These are phyloP conservation scores for Lathyrus aphaca DNA, from an alignment of 306 rosid genomes.

Conservation along the genomic window DNA sequence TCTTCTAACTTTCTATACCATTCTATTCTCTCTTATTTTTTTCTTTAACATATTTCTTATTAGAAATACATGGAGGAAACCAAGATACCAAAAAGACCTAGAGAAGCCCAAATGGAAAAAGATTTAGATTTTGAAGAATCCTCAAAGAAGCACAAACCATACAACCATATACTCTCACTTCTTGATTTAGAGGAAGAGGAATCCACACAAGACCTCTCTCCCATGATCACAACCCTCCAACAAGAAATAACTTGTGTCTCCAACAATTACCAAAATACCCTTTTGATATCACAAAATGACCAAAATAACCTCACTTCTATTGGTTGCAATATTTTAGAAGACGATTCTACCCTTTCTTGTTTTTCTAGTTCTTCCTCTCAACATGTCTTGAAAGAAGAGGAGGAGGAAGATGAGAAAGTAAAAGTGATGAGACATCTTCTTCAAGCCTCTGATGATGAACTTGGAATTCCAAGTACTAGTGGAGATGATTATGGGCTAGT, in stretches of 20 bases:
- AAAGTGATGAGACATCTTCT: slow-evolving; percentile 76
- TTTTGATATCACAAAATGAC: slow-evolving; percentile 21
- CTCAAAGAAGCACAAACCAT: slow-evolving; percentile 63
- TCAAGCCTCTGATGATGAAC: slow-evolving; percentile 90
- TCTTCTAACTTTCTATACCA: neutral
- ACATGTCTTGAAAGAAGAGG: slow-evolving; percentile 37
- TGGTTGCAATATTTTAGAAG: slow-evolving; percentile 15
- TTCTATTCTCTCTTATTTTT: no score
- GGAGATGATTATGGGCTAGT: slow-evolving; percentile 8
- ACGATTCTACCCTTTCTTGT: slow-evolving; percentile 11
- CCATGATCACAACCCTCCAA: slow-evolving; percentile 69
- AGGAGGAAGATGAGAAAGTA: slow-evolving; percentile 55
- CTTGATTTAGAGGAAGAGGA: slow-evolving; percentile 80
- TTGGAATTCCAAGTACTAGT: slow-evolving; percentile 67
- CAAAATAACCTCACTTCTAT: slow-evolving; percentile 14
- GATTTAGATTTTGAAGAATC: slow-evolving; percentile 39
- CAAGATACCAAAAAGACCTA: slow-evolving; percentile 52
- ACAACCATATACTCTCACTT: slow-evolving; percentile 67
- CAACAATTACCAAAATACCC: slow-evolving; percentile 12
- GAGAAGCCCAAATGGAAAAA: slow-evolving; percentile 46
- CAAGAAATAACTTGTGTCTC: slow-evolving; percentile 54
- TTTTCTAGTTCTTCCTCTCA: neutral
- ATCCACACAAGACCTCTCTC: slow-evolving; percentile 57
- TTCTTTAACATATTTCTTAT: neutral
- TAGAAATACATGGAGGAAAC: slow-evolving; percentile 49